These are phyloP conservation scores for Nakazawaea holstii DNA, from an alignment of 805 yeast species.

Conservation along the genomic window DNA sequence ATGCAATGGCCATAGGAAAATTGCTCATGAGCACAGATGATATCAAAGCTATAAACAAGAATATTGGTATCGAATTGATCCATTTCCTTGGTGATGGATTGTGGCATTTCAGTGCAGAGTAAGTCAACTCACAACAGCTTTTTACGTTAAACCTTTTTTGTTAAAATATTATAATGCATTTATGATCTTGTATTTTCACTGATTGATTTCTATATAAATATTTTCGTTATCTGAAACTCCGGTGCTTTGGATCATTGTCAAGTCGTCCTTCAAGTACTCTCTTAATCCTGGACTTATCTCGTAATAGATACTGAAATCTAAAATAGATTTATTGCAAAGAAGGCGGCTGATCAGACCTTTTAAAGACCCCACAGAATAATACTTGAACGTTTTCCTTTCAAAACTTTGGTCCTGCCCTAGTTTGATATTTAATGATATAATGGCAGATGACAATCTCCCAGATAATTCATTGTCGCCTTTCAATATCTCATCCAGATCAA, in stretches of 20 bases:
- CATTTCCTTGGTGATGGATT: constrained; percentile 88
- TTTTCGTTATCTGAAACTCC: constrained; percentile 12
- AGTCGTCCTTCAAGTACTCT: constrained; percentile 20
- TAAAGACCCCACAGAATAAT: constrained; percentile 23
- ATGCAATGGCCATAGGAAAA: constrained; percentile 88
- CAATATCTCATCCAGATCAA: constrained; percentile 12
- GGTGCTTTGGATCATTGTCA: constrained; percentile 19
- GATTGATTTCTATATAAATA: not conserved
- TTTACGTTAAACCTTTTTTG: not conserved
- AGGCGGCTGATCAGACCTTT: constrained; percentile 19
- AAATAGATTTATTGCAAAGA: constrained; percentile 12
- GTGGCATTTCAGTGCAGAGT: constrained; percentile 58
- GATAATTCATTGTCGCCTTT: not conserved
- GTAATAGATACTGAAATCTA: constrained; percentile 16
- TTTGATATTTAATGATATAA: not conserved
- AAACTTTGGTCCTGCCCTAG: not conserved
- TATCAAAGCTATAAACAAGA: constrained; percentile 76
- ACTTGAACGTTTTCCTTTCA: constrained; percentile 1
- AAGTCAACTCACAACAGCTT: constrained; percentile 7
- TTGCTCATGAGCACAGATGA: constrained; percentile 86
- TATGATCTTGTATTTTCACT: not conserved
- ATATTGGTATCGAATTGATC: constrained; percentile 80
- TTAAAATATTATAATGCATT: not conserved
- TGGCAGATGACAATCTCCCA: constrained; percentile 1
- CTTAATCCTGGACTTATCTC: constrained; percentile 14